These are phyloP conservation scores for Plasmodium blacklocki DNA, from an alignment of 169 alveolate species.

Conservation along the genomic window DNA sequence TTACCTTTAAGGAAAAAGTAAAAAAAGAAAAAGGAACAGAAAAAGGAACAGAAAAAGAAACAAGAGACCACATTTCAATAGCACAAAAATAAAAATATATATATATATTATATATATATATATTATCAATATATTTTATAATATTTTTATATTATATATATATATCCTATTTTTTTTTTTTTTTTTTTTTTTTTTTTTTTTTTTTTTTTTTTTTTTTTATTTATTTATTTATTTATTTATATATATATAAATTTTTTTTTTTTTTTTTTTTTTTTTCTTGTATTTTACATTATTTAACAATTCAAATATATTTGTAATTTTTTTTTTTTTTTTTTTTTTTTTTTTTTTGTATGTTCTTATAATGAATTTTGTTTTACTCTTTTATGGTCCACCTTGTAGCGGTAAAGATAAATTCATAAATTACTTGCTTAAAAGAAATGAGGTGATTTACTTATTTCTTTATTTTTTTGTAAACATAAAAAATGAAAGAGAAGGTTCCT, in stretches of 20 bases:
- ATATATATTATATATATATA: too few relatives aligned
- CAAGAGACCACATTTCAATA: too few relatives aligned
- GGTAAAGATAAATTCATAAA: constrained; percentile 71
- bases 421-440: constrained; percentile 7
- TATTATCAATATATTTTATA: too few relatives aligned
- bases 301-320: neutral
- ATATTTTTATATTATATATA: too few relatives aligned
- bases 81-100: too few relatives aligned
- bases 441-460: constrained; percentile 10
- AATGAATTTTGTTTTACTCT: constrained; percentile 41
- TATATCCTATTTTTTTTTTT: neutral
- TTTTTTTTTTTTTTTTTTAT: neutral
- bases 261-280: neutral
- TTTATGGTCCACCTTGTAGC: constrained; percentile 72
- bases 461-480: constrained; percentile 17
- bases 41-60: neutral
- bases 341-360: neutral
- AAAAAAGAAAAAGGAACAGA: neutral
- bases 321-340: constrained; percentile 11
- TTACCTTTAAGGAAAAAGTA: constrained; percentile 21
- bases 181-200: neutral
- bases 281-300: neutral
- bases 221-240: neutral
- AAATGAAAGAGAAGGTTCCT: neutral
- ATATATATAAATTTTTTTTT: neutral